Conservation (phyloP, 2,329 filamentous ascomycete genomes). For the Xylaria multiplex region DNA sequence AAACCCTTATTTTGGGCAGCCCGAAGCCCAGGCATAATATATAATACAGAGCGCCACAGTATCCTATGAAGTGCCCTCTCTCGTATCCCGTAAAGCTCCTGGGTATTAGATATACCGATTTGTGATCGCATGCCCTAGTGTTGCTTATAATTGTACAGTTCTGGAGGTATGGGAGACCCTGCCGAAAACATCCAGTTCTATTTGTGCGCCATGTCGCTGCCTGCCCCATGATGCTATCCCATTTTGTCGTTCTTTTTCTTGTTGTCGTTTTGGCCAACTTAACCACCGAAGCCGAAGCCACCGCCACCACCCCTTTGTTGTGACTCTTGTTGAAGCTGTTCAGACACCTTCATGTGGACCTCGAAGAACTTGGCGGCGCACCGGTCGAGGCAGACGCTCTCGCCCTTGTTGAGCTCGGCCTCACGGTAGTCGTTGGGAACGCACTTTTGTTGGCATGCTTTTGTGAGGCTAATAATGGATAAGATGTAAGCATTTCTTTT, state of each 20-base stretch:
- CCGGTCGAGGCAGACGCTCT: slow-evolving; percentile 96
- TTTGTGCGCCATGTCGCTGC: slow-evolving; percentile 9
- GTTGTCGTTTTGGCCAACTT: not conserved
- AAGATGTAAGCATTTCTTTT: slow-evolving; percentile 31
- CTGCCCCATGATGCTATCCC: slow-evolving; percentile 1
- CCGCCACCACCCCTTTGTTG: slow-evolving; percentile 70
- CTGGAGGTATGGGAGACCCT: slow-evolving; percentile 10
- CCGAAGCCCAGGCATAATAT: slow-evolving; percentile 19
- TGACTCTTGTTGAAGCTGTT: slow-evolving; percentile 93
- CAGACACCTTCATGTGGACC: slow-evolving; percentile 95
- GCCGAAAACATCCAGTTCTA: slow-evolving; percentile 18
- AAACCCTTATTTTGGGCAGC: slow-evolving; percentile 17
- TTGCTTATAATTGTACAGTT: slow-evolving; percentile 37
- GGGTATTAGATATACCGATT: slow-evolving; percentile 21
- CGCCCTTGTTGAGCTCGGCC: slow-evolving; percentile 97
- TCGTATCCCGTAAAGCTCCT: slow-evolving; percentile 17
- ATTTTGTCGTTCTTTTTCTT: not conserved
- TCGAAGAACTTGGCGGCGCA: slow-evolving; percentile 99
- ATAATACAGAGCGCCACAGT: slow-evolving; percentile 25
- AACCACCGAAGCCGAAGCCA: slow-evolving; percentile 58
- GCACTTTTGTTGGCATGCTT: slow-evolving; percentile 94
- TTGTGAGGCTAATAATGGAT: slow-evolving; percentile 71
- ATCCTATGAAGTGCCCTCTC: slow-evolving; percentile 13
- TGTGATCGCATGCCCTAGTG: slow-evolving; percentile 28
- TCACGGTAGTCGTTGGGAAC: slow-evolving; percentile 93